phyloP scores from a whole-genome alignment of 2,329 filamentous ascomycete species.

The Fulvia fulva region DNA sequence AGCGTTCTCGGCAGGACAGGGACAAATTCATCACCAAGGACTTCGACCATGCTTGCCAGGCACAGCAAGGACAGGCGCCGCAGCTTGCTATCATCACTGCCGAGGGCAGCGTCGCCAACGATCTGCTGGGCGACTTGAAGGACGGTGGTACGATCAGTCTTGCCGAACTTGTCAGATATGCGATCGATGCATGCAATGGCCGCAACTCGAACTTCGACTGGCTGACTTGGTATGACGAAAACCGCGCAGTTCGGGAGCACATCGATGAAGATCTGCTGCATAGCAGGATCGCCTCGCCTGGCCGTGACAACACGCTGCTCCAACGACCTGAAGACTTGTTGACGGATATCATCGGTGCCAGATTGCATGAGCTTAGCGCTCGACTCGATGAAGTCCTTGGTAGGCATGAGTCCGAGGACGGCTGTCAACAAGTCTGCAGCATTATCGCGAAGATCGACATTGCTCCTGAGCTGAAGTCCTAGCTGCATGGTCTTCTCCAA shows the following conservation, averaged over 20 bases:
- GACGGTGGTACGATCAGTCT: slow-evolving; percentile 77
- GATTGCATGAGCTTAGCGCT: slow-evolving; percentile 76
- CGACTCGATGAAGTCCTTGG: slow-evolving; percentile 82
- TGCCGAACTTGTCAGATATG: slow-evolving; percentile 91
- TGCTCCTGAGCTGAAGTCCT: slow-evolving; percentile 57
- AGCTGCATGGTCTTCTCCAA: slow-evolving; percentile 48
- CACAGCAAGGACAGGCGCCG: slow-evolving; percentile 83
- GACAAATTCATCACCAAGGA: slow-evolving; percentile 80
- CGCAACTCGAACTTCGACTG: slow-evolving; percentile 75
- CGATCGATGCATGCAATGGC: slow-evolving; percentile 87
- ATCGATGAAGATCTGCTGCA: slow-evolving; percentile 63
- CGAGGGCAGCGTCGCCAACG: slow-evolving; percentile 70
- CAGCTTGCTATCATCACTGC: slow-evolving; percentile 70
- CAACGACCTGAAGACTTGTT: slow-evolving; percentile 75
- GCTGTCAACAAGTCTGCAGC: slow-evolving; percentile 69
- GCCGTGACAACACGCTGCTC: slow-evolving; percentile 74
- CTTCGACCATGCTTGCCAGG: slow-evolving; percentile 82
- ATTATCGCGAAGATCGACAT: slow-evolving; percentile 36
- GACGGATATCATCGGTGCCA: slow-evolving; percentile 66
- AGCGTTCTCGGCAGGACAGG: slow-evolving; percentile 75
- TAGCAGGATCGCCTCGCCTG: slow-evolving; percentile 64
- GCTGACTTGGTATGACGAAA: slow-evolving; percentile 68
- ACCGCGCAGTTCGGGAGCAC: slow-evolving; percentile 49
- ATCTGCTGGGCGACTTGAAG: slow-evolving; percentile 72
- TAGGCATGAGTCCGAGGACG: slow-evolving; percentile 79